A percentile compares a stretch with the other conserved stretches of the same genome.
These are phyloP conservation scores for Blastobotrys persicus DNA, from an alignment of 1,139 yeast species.

Conservation along the genomic window DNA sequence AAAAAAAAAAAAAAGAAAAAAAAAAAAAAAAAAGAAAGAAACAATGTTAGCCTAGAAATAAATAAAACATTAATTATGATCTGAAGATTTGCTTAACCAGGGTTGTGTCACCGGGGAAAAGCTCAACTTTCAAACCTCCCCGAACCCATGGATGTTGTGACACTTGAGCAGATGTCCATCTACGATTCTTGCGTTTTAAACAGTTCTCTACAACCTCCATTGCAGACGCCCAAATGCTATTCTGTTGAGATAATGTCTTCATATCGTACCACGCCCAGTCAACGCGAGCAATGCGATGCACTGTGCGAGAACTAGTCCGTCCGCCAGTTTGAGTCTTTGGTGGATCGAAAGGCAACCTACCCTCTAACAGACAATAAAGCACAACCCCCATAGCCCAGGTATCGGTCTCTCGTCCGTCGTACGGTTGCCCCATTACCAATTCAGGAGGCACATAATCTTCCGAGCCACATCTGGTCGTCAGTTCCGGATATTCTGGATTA, in stretches of 20 bases:
- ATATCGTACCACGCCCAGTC: conserved; percentile 79
- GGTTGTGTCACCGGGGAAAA: conserved; percentile 3
- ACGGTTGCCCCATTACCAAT: conserved; percentile 79
- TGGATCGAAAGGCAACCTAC: conserved; percentile 82
- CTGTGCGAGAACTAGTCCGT: conserved; percentile 54
- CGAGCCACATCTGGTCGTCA: conserved; percentile 89
- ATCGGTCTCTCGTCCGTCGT: conserved; percentile 87
- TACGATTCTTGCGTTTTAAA: conserved; percentile 51
- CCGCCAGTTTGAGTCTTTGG: conserved; percentile 30
- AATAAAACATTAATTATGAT: conserved; percentile 7
- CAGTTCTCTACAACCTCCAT: conserved; percentile 54
- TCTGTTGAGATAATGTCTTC: conserved; percentile 22
- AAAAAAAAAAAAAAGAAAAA: too few relatives aligned
- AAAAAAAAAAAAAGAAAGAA: conserved; percentile 1
- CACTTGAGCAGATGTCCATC: conserved; percentile 45
- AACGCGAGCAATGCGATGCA: conserved; percentile 87
- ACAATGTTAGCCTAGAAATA: neutral
- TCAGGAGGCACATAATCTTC: conserved; percentile 97
- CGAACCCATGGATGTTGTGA: conserved; percentile 38
- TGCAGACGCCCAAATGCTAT: conserved; percentile 43
- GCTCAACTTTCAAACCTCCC: conserved; percentile 20
- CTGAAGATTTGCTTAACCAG: neutral
- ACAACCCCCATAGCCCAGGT: conserved; percentile 94
- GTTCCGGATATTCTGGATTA: conserved; percentile 54
- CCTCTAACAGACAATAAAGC: conserved; percentile 78